phyloP scores from a whole-genome alignment of 768 basidiomycete species.

The Pleurotus tuoliensis region DNA sequence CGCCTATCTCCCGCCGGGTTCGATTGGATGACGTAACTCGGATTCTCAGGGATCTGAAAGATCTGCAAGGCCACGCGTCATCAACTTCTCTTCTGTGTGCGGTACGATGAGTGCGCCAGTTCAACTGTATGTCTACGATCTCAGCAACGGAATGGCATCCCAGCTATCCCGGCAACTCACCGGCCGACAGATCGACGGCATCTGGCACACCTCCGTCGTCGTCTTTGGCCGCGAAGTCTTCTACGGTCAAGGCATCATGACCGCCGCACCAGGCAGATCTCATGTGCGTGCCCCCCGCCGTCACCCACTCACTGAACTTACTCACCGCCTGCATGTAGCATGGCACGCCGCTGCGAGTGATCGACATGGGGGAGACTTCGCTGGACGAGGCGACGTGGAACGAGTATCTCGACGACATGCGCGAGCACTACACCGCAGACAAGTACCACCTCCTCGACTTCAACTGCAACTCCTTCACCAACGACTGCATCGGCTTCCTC shows the following conservation, averaged over 20 bases:
- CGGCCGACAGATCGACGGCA: slow-evolving; percentile 87
- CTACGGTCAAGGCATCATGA: slow-evolving; percentile 83
- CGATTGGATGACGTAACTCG: too few species aligned
- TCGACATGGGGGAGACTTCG: slow-evolving; percentile 76
- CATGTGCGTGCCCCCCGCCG: slow-evolving; percentile 52
- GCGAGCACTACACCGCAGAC: slow-evolving; percentile 82
- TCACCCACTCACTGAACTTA: not conserved
- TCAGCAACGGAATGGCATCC: slow-evolving; percentile 82
- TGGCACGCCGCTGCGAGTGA: slow-evolving; percentile 63
- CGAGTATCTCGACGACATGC: slow-evolving; percentile 77
- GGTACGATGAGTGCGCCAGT: slow-evolving; percentile 46
- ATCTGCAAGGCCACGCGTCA: too few species aligned
- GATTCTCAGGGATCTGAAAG: too few species aligned
- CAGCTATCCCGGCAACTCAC: slow-evolving; percentile 77
- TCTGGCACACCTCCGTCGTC: slow-evolving; percentile 96
- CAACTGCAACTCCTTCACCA: slow-evolving; percentile 95
- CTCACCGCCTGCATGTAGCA: slow-evolving; percentile 40
- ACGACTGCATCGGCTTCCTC: slow-evolving; percentile 81
- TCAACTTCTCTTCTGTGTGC: too few species aligned
- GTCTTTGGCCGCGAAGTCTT: slow-evolving; percentile 83
- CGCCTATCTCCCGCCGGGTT: too few species aligned
- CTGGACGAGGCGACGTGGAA: slow-evolving; percentile 83
- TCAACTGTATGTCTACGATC: slow-evolving; percentile 86
- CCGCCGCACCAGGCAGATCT: slow-evolving; percentile 71
- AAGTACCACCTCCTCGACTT: slow-evolving; percentile 95